phyloP scores from a whole-genome alignment of 345 rosid genomes.

The Triadica sebifera region DNA sequence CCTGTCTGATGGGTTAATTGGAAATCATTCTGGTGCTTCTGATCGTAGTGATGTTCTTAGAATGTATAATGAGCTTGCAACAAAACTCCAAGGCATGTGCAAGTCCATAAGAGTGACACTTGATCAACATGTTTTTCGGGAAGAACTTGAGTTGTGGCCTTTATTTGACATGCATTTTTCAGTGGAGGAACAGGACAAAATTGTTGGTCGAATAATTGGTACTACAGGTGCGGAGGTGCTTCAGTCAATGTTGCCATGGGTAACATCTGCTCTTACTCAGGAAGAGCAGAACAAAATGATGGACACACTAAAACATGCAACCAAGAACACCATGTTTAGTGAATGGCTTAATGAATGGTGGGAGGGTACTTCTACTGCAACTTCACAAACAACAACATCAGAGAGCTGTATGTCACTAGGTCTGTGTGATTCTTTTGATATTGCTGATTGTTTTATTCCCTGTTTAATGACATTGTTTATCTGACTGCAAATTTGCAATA shows the following conservation, averaged over 20 bases:
- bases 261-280: constrained; percentile 58
- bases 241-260: constrained; percentile 68
- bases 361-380: constrained; percentile 39
- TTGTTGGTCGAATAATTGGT: constrained; percentile 62
- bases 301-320: constrained; percentile 66
- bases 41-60: constrained; percentile 21
- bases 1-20: constrained; percentile 18
- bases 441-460: constrained; percentile 2
- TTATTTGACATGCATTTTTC: constrained; percentile 60
- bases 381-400: constrained; percentile 34
- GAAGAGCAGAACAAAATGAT: constrained; percentile 64
- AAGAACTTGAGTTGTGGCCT: constrained; percentile 68
- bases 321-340: constrained; percentile 60
- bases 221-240: constrained; percentile 67
- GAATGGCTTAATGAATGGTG: constrained; percentile 72
- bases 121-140: constrained; percentile 57
- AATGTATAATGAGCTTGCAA: constrained; percentile 47
- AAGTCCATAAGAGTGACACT: constrained; percentile 55
- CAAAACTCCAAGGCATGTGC: constrained; percentile 64
- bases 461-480: constrained; percentile 1
- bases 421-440: constrained; percentile 18
- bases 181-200: constrained; percentile 58
- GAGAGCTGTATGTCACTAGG: constrained; percentile 49
- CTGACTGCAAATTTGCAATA: constrained; percentile 10
- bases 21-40: constrained; percentile 20